phyloP scores from a whole-genome alignment of 2,329 filamentous ascomycete species.

The Claviceps cyperi region DNA sequence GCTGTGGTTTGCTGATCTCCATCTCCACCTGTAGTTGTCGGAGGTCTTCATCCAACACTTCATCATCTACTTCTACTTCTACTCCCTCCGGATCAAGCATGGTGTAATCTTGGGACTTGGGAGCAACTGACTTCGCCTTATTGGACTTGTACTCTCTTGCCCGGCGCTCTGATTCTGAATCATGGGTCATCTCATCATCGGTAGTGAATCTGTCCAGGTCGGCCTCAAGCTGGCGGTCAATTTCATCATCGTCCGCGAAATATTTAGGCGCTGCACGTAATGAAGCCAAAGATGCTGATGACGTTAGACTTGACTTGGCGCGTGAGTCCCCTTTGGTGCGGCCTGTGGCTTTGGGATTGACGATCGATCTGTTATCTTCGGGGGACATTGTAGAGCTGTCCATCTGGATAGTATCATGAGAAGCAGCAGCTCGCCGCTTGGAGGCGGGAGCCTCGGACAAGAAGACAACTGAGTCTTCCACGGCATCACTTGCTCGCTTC shows the following conservation, averaged over 20 bases:
- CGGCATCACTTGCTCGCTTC: conserved; percentile 48
- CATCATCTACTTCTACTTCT: conserved; percentile 30
- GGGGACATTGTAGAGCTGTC: conserved; percentile 25
- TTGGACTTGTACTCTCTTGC: conserved; percentile 14
- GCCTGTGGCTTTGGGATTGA: conserved; percentile 15
- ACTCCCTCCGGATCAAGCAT: conserved; percentile 38
- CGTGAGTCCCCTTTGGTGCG: conserved; percentile 27
- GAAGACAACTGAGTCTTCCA: conserved; percentile 32
- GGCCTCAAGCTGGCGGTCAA: conserved; percentile 50
- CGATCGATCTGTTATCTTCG: conserved; percentile 27
- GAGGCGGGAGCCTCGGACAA: conserved; percentile 33
- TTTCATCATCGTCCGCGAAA: conserved; percentile 46
- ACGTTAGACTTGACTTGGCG: conserved; percentile 18
- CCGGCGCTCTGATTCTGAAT: conserved; percentile 30
- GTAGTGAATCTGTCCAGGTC: conserved; percentile 44
- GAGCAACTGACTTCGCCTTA: conserved; percentile 15
- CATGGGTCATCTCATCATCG: conserved; percentile 33
- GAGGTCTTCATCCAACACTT: conserved; percentile 36
- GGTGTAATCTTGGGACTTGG: conserved; percentile 26
- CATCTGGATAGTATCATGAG: conserved; percentile 30
- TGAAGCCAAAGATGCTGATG: conserved; percentile 37
- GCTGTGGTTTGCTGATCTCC: conserved; percentile 22
- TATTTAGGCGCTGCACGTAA: conserved; percentile 22
- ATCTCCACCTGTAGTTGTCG: conserved; percentile 35
- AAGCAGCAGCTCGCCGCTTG: conserved; percentile 44